These are phyloP conservation scores for Breynia disticha DNA, from an alignment of 441 rosid genomes.

Conservation along the genomic window DNA sequence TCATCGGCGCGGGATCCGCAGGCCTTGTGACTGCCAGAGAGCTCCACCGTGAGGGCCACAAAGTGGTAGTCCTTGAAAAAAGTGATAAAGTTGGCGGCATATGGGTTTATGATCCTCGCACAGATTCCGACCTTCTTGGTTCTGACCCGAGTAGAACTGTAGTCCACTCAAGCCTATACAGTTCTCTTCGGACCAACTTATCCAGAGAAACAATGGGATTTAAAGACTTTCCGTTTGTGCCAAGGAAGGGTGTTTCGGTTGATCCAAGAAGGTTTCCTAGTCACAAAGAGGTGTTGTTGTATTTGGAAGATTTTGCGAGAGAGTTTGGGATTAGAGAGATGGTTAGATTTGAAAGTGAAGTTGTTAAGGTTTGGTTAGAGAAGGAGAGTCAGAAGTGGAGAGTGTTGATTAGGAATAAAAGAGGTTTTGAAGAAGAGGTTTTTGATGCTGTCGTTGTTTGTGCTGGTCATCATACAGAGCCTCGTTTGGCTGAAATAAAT, in stretches of 20 bases:
- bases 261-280: conserved; percentile 70
- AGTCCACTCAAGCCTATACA: conserved; percentile 52
- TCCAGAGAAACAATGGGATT: conserved; percentile 71
- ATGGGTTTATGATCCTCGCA: conserved; percentile 45
- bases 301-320: conserved; percentile 47
- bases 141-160: conserved; percentile 40
- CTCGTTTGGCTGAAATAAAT: conserved; percentile 57
- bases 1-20: conserved; percentile 73
- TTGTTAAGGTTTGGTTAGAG: conserved; percentile 30
- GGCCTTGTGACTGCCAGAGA: conserved; percentile 60
- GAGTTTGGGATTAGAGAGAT: conserved; percentile 56
- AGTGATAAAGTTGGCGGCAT: conserved; percentile 43
- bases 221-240: conserved; percentile 50
- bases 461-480: conserved; percentile 64
- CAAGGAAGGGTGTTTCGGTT: conserved; percentile 22
- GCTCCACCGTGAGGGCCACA: conserved; percentile 44
- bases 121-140: conserved; percentile 50
- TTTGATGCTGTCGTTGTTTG: conserved; percentile 85
- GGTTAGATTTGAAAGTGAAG: conserved; percentile 60
- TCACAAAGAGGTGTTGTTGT: conserved; percentile 62
- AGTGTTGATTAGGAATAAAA: conserved; percentile 29
- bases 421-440: conserved; percentile 32
- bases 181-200: conserved; percentile 65
- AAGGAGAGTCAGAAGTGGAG: conserved; percentile 40
- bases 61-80: conserved; percentile 47